Base-by-base conservation (phyloP, 1,139 yeast species). In the Candida anutae region DNA sequence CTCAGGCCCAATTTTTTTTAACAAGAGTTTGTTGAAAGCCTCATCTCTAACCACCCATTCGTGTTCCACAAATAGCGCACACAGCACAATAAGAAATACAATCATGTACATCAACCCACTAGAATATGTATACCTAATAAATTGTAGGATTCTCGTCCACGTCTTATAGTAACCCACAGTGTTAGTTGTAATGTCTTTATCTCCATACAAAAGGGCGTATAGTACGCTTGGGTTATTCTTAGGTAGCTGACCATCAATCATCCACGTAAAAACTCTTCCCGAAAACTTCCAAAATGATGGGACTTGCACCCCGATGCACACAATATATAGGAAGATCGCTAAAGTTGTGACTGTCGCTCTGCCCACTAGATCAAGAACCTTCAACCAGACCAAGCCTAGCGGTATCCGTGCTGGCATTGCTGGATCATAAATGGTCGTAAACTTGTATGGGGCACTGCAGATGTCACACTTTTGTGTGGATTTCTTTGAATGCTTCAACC, bases 391-490 rank as follows among this genome's bases (percentile, higher is more conserved):
- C 22, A 75, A 47, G 1, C 41, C 37, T 3, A 73, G 11, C 0
- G 95, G 95, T 12, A 82, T 68, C 17, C 55, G 54, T 4, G 58
- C 62, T 1, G 95, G 95, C 70, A 83, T 79, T 28, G 73, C 58
- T 3, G 75, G 77, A 30, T 74, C 76, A 48, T 79, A 84, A 3
- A 81, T 69, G 15, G 88, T 81, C 24, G 69, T 68, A 52, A 90
- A 83, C 34, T 63, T 67, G 52, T 82, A 88, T 11, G 77, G 74
- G 16, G 83, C 66, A 44, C 85, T 80, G 50, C 99, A 90, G 20
- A 90, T 83, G 50, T 90, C 98, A 65, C 99, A 90, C 25, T 72
- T 68, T 25, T 76, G 70, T 24, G 70, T 63, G 28, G 73, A 64
- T 36, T 73, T 67, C 26, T 82, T 74, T 40, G 77, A 74, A 43